Conservation (phyloP, 768 basidiomycete genomes). For the Suillus sp. region DNA sequence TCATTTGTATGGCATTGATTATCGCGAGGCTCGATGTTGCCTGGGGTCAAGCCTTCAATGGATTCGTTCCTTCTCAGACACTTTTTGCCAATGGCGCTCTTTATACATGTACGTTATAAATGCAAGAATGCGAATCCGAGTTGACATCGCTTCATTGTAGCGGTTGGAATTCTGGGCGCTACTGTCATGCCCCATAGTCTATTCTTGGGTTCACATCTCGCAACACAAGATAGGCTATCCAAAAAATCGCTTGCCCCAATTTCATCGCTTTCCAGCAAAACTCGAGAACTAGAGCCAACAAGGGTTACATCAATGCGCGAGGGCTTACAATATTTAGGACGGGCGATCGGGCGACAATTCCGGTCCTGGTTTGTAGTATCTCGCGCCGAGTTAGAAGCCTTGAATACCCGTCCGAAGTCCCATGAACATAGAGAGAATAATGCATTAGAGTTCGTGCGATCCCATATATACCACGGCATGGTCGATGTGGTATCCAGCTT, state of each 20-base stretch:
- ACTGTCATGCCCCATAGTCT: slow-evolving; percentile 94
- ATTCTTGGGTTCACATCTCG: slow-evolving; percentile 85
- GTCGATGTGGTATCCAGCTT: slow-evolving; percentile 69
- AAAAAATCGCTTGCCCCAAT: slow-evolving; percentile 29
- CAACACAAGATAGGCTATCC: slow-evolving; percentile 75
- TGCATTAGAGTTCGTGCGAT: slow-evolving; percentile 51
- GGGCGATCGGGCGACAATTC: slow-evolving; percentile 3
- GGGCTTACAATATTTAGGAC: background rate
- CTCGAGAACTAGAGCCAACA: background rate
- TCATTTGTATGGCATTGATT: slow-evolving; percentile 78
- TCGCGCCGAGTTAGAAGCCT: slow-evolving; percentile 22
- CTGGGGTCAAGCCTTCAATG: slow-evolving; percentile 75
- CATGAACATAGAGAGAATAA: slow-evolving; percentile 63
- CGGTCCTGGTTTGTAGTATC: slow-evolving; percentile 29
- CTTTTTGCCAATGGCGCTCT: slow-evolving; percentile 58
- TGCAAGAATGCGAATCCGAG: slow-evolving; percentile 14
- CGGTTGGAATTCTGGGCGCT: slow-evolving; percentile 76
- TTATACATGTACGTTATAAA: slow-evolving; percentile 60
- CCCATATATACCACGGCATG: slow-evolving; percentile 67
- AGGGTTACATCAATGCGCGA: slow-evolving; percentile 6
- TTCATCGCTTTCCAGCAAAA: slow-evolving; percentile 1
- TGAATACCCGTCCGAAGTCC: slow-evolving; percentile 35
- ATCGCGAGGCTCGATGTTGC: slow-evolving; percentile 68
- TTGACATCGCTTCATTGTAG: slow-evolving; percentile 35
- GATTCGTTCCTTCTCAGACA: slow-evolving; percentile 72